Evolutionary conservation across 331 rosid genomes (phyloP), one percentile per base, ranked within the genome.

Genomic region (Spiraea crenata): DNA sequence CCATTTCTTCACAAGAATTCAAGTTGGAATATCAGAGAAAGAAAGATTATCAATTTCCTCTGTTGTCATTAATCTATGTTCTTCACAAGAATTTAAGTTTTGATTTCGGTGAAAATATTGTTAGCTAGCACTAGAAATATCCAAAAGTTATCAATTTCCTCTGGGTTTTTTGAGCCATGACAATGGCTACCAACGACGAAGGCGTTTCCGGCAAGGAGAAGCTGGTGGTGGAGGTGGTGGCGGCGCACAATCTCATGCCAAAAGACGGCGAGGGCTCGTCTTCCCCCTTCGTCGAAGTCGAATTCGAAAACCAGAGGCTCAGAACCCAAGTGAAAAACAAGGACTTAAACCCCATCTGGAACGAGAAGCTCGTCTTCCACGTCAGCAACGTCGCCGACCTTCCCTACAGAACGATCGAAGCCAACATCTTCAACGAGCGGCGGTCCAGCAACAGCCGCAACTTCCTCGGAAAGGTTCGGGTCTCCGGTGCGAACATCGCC

Each of bases 251-350:
- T 52, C 87, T 87, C 73, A 84, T 84, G 87, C 89, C 89, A 0
- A 84, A 84, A 64, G 87, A 87, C 34, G 89, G 87, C 9, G 89
- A 87, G 57, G 92, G 92, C 7, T 82, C 87, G 0, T 87, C 92
- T 0, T 84, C 84, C n/a, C 82, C 89, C 3, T 84, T 87, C 34
- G 89, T 82, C 2, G 87, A 87, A 40, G 71, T 87, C 0, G 89
- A 84, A 77, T 84, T 87, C 4, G 87, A 87, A 42, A 82, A 75
- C 71, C 85, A 84, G 55, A 73, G 87, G 49, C 81, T 79, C 7
- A 65, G 82, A 48, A 87, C 87, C 48, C 87, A 82, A 11, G 89
- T 87, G 45, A 84, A 82, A 39, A 70, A 72, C 81, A 87, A 87
- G 35, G 87, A 87, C 72, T n/a, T 87, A 5, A 84, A 82, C 82